Base-by-base conservation (phyloP, 2,329 filamentous ascomycete species). In the Colletotrichum filicis region DNA sequence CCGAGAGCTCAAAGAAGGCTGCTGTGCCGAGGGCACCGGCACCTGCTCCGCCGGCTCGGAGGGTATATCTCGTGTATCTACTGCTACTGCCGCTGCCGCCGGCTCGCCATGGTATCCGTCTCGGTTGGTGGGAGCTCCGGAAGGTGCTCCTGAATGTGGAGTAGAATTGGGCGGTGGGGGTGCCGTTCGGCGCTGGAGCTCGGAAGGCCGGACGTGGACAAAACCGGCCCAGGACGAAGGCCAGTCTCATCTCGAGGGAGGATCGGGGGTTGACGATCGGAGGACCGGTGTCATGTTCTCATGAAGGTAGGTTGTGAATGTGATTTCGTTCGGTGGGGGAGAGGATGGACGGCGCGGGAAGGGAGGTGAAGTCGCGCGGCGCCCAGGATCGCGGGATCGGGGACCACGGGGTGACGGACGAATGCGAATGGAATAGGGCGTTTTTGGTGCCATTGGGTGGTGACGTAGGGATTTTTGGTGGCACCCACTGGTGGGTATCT, bases 1-100 rank as follows among this genome's bases (percentile, higher is more conserved):
- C 87, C 4, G 90, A 89, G 7, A 92, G 80, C 76, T 88, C 84
- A 56, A 92, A 84, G 79, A 92, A 92, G 1, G 86, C 86, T 0
- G 87, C 85, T 0, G 90, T 89, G 8, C 86, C 90, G 11, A 92
- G 80, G 0, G 83, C 81, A 0, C 82, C 81, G 5, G 79, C 83
- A 1, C 82, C 81, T 4, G 80, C 83, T n/a, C 82, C 84, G 1
- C 81, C 83, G 0, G 83, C 85, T 3, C 83, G 82, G 8, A 88
- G 70, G 1, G 80, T 77, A 7, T 83, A 77, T 22, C 77, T 80
- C 52, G 74, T 68, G 9, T 69, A 71, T 16, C 75, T 74, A 52
- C 46, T 73, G 42, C 42, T 8, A 19, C 16, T 9, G 26, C 75
- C 73, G 52, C 46, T 72, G 8, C 42, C 8, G 42, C 19, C 42